Evolutionary conservation across 129 eudicot species (phyloP).

Genomic region (Solidago caesia): DNA sequence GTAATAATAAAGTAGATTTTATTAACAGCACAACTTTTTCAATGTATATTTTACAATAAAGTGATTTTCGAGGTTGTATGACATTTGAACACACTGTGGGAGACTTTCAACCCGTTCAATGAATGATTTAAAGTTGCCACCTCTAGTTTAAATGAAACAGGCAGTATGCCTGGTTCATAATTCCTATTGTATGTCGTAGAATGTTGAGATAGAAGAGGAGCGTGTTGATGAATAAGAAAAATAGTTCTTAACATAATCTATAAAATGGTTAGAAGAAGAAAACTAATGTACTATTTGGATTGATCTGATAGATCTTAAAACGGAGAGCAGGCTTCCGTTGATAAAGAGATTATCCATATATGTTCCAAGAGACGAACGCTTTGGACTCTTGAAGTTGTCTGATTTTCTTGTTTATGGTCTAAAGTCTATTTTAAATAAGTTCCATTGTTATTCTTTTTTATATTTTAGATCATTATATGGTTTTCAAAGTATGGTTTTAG

Average conservation of each 20-base stretch:
- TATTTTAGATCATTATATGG: no score
- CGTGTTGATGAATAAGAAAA: conserved; percentile 38
- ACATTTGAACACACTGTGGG: not conserved
- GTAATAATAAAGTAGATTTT: not conserved
- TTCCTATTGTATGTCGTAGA: conserved; percentile 29
- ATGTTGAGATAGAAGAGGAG: conserved; percentile 58
- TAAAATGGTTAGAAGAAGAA: not conserved
- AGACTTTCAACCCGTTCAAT: not conserved
- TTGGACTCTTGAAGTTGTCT: conserved; percentile 46
- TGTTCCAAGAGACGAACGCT: conserved; percentile 65
- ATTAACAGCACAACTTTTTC: no score
- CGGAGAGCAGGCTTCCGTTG: conserved; percentile 53
- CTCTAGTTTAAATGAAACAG: not conserved
- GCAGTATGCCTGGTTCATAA: not conserved
- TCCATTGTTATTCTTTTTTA: no score
- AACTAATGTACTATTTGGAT: not conserved
- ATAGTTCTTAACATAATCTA: not conserved
- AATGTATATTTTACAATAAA: not conserved
- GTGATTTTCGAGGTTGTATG: not conserved
- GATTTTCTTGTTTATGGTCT: conserved; percentile 48
- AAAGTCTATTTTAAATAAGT: conserved; percentile 28
- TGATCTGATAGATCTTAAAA: conserved; percentile 44
- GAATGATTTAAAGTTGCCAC: not conserved
- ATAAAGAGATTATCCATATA: conserved; percentile 45
- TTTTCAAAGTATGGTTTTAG: no score